Conservation (phyloP, 2,329 filamentous ascomycete species). For the Monosporascus sp. region DNA sequence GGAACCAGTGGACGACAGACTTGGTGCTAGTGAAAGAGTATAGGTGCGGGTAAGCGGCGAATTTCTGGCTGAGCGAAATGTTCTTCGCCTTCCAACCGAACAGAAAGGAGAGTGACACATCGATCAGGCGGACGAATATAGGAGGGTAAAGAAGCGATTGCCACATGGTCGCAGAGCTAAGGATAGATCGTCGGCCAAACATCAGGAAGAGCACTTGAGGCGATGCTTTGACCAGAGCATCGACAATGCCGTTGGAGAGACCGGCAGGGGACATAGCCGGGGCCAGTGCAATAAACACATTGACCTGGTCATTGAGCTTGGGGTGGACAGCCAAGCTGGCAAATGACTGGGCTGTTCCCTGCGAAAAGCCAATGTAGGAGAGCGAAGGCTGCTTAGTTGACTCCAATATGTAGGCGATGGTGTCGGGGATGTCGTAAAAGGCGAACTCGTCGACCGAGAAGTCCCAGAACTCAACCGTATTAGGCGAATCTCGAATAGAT, state of each 20-base stretch:
- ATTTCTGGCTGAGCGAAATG: conserved; percentile 80
- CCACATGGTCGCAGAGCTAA: conserved; percentile 95
- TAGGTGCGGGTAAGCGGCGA: conserved; percentile 90
- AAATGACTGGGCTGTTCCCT: conserved; percentile 95
- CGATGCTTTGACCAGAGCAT: conserved; percentile 88
- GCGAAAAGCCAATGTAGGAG: conserved; percentile 95
- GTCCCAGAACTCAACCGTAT: conserved; percentile 80
- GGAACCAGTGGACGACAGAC: conserved; percentile 97
- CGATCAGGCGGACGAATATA: conserved; percentile 84
- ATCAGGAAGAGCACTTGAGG: conserved; percentile 88
- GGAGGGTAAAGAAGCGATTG: conserved; percentile 92
- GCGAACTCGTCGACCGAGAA: conserved; percentile 99
- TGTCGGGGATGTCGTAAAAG: conserved; percentile 94
- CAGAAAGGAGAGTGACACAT: conserved; percentile 72
- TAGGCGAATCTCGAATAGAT: conserved; percentile 69
- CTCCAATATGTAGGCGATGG: conserved; percentile 83
- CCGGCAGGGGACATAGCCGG: conserved; percentile 96
- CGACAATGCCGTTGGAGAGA: conserved; percentile 82
- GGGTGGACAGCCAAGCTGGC: conserved; percentile 90
- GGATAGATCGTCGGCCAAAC: conserved; percentile 85
- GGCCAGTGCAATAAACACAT: conserved; percentile 92
- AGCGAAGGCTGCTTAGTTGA: conserved; percentile 77
- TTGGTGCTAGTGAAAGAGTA: conserved; percentile 98
- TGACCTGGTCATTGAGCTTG: conserved; percentile 83
- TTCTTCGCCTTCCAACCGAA: conserved; percentile 88